phyloP scores from a whole-genome alignment of 2,329 filamentous ascomycete genomes.

The Incumbomyces delicatus region DNA sequence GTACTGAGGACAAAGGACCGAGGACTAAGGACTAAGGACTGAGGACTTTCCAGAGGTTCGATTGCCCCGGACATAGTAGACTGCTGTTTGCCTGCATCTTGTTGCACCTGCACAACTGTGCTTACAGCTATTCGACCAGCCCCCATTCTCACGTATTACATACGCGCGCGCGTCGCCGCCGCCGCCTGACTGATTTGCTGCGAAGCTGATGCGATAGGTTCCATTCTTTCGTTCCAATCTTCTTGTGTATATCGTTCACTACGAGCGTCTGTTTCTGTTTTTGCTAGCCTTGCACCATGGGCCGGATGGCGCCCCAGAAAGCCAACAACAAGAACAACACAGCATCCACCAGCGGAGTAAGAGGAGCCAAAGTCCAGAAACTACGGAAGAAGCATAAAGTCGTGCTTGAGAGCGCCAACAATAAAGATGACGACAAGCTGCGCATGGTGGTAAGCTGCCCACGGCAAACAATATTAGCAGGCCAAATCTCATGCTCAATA shows the following conservation, averaged over 20 bases:
- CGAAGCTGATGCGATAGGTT: conserved; percentile 6
- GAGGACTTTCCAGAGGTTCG: background rate
- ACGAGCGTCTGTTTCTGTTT: conserved; percentile 1
- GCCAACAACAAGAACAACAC: conserved; percentile 1
- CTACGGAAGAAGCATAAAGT: conserved; percentile 44
- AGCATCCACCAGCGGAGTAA: background rate
- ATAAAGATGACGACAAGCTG: conserved; percentile 52
- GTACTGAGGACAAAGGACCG: background rate
- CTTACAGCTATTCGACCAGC: conserved; percentile 3
- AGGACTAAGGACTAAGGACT: background rate
- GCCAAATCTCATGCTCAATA: conserved; percentile 23
- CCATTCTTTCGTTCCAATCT: conserved; percentile 1
- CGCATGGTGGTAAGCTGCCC: conserved; percentile 38
- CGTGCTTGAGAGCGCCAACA: conserved; percentile 44
- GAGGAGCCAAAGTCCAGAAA: conserved; percentile 17
- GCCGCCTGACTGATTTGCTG: background rate
- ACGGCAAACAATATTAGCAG: background rate
- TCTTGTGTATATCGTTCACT: conserved; percentile 1
- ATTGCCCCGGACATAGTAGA: conserved; percentile 1
- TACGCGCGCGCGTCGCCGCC: background rate
- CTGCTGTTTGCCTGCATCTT: conserved; percentile 4
- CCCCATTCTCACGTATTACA: background rate
- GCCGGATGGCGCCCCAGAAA: conserved; percentile 3
- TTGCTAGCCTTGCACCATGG: conserved; percentile 1
- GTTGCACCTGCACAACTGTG: conserved; percentile 5